phyloP scores from a whole-genome alignment of 2,329 filamentous ascomycete genomes.

The Cladosporium sp. region DNA sequence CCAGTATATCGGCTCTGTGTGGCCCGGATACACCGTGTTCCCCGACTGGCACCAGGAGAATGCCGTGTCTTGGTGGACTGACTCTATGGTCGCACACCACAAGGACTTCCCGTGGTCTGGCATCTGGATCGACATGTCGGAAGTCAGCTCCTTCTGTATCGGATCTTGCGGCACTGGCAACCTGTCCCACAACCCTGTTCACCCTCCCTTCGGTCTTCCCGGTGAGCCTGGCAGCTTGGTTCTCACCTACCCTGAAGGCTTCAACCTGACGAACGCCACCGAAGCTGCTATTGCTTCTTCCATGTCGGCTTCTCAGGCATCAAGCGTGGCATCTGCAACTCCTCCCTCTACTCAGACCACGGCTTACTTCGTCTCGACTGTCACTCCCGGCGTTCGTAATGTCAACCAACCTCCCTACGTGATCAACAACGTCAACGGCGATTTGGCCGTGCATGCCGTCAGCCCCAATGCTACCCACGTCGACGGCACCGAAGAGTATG shows the following conservation, averaged over 20 bases:
- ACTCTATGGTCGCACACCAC: constrained; percentile 50
- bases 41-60: constrained; percentile 59
- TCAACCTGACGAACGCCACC: constrained; percentile 64
- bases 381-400: constrained; percentile 61
- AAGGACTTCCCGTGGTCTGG: constrained; percentile 51
- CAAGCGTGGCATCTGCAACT: constrained; percentile 32
- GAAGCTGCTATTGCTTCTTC: constrained; percentile 60
- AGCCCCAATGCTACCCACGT: constrained; percentile 73
- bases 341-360: constrained; percentile 27
- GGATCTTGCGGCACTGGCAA: constrained; percentile 67
- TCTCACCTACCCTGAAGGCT: constrained; percentile 61
- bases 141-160: constrained; percentile 62
- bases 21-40: constrained; percentile 53
- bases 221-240: constrained; percentile 60
- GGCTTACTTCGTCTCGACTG: constrained; percentile 48
- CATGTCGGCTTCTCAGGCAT: constrained; percentile 49
- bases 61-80: constrained; percentile 56
- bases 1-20: constrained; percentile 39
- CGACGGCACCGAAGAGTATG: constrained; percentile 71
- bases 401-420: constrained; percentile 72
- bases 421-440: constrained; percentile 69
- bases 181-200: constrained; percentile 62
- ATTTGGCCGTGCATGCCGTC: constrained; percentile 68
- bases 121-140: constrained; percentile 60
- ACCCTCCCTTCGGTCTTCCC: constrained; percentile 61